phyloP scores from a whole-genome alignment of 768 basidiomycete genomes.

The Cubamyces sp. region DNA sequence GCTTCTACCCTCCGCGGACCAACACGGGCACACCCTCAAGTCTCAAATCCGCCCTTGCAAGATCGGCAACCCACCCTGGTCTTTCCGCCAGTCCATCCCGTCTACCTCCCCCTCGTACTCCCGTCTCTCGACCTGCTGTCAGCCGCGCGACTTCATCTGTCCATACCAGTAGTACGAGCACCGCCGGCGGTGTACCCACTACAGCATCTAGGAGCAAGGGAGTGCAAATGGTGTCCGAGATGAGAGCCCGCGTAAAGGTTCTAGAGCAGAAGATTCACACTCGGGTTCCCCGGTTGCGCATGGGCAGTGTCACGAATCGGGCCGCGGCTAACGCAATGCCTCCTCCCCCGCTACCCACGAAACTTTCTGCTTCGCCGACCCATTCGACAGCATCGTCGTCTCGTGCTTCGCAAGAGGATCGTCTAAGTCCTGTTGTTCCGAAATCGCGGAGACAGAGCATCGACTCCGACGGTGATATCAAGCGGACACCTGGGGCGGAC shows the following conservation, averaged over 20 bases:
- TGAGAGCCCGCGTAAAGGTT: constrained; percentile 82
- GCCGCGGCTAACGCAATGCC: constrained; percentile 45
- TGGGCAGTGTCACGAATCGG: constrained; percentile 73
- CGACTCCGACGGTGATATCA: constrained; percentile 39
- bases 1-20: constrained; percentile 45
- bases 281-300: constrained; percentile 80
- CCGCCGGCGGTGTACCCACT: constrained; percentile 37
- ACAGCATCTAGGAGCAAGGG: constrained; percentile 74
- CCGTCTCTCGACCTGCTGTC: constrained; percentile 40
- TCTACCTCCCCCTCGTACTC: constrained; percentile 38
- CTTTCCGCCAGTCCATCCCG: constrained; percentile 51
- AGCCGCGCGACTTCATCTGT: constrained; percentile 41
- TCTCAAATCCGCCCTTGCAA: constrained; percentile 51
- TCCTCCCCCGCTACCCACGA: constrained; percentile 21
- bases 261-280: constrained; percentile 88
- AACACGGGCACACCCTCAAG: constrained; percentile 44
- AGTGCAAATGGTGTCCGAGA: constrained; percentile 91
- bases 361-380: constrained; percentile 27
- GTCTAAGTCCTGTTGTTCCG: constrained; percentile 16
- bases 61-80: constrained; percentile 62
- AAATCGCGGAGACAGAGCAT: constrained; percentile 31
- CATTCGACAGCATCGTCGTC: constrained; percentile 27
- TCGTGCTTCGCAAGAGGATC: constrained; percentile 35
- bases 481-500: constrained; percentile 57
- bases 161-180: constrained; percentile 37